Base-by-base conservation (phyloP, 2,329 filamentous ascomycete species). In the Metarhizium robertsii region DNA sequence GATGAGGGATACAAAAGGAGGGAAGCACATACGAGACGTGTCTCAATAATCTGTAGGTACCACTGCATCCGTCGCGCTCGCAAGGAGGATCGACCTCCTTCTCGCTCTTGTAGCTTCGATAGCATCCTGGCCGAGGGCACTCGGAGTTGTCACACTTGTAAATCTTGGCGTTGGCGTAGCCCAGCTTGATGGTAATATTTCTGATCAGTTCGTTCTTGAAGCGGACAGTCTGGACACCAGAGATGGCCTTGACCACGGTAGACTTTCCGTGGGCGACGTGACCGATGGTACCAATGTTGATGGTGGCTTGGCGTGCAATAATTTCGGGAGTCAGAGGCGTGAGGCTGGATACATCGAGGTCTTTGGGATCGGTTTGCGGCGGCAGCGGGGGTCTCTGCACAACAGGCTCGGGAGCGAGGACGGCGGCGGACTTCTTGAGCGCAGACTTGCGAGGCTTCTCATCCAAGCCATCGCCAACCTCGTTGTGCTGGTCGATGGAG, bases 141-240 rank as follows among this genome's bases (percentile, higher is more conserved):
- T 88, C 86, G 54, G 78, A 72, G 75, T 90, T 96, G 75, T 96
- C 90, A 75, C 94, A 99, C 81, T 96, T 90, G 86, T 97, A 99
- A 73, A 99, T 92, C 77, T 99, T 97, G 66, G 94, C 94, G 74
- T 99, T 99, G 72, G 94, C 94, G 73, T 99, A 99, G 71, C 94
- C 94, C 67, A 99, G 84, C 85, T 99, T 99, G 80, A 99, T 99
- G 67, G 94, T 99, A 69, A 99, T 99, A 75, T 99, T 99, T 69
- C 94, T 84, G 77, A 97, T 95, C 76, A 96, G 78, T 77, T 99
- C 94, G 79, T 97, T 99, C 87, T 99, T 99, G 82, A 99, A 99
- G 65, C 94, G 85, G 69, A 99, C 94, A 18, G 94, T 99, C 81
- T 99, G 94, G 61, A 99, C 94, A 60, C 94, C 94, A 2, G 94